Evolutionary conservation across 768 basidiomycete genomes (phyloP).

Genomic region (Trametes meyenii): DNA sequence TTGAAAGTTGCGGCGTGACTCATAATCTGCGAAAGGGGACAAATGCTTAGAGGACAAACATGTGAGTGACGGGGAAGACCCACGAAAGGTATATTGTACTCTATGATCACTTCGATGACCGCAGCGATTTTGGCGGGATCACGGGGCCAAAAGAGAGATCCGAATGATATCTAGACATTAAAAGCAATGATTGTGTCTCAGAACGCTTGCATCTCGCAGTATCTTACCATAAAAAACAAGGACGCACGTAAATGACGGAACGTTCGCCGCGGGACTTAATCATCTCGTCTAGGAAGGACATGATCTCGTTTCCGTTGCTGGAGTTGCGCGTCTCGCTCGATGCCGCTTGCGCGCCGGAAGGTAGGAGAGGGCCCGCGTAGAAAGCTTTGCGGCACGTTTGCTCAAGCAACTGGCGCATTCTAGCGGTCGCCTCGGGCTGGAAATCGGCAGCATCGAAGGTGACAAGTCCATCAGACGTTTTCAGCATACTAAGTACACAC

Average conservation of each 20-base stretch:
- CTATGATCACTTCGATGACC: slow-evolving; percentile 6
- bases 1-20: background rate
- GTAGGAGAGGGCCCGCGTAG: slow-evolving; percentile 21
- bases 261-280: background rate
- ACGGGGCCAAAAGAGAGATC: slow-evolving; percentile 2
- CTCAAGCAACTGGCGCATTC: background rate
- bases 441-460: background rate
- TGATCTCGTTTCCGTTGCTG: background rate
- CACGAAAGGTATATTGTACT: slow-evolving; percentile 7
- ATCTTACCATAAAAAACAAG: too few species aligned
- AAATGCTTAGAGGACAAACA: background rate
- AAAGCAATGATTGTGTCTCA: too few species aligned
- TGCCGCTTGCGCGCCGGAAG: background rate
- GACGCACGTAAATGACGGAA: slow-evolving; percentile 4
- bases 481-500: background rate
- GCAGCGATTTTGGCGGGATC: slow-evolving; percentile 1
- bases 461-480: background rate
- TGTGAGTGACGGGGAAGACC: background rate
- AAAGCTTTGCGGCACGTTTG: background rate
- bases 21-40: background rate
- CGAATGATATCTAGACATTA: slow-evolving; percentile 9
- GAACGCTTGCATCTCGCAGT: too few species aligned
- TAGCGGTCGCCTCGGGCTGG: background rate
- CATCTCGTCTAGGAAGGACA: slow-evolving; percentile 4
- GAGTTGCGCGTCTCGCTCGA: background rate